Evolutionary conservation across 352 stramenopile species (phyloP).

Genomic region (Phytophthora uliginosa): DNA sequence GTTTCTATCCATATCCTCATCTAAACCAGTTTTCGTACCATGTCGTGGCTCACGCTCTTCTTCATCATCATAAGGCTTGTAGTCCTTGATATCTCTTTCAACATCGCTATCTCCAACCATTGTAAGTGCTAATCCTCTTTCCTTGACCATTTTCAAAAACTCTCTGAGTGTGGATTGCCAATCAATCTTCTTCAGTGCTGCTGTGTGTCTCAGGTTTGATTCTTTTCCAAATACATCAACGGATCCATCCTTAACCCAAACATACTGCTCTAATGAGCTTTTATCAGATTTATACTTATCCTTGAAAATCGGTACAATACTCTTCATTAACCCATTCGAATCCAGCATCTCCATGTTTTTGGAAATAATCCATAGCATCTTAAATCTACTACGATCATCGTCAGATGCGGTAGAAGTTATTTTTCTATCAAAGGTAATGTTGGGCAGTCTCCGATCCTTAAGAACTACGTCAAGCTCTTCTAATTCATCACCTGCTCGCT

Average conservation of each 20-base stretch:
- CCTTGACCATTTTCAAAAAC: slow-evolving; percentile 13
- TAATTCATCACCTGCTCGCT: slow-evolving; percentile 5
- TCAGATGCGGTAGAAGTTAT: slow-evolving; percentile 10
- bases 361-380: slow-evolving; percentile 15
- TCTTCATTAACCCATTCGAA: slow-evolving; percentile 18
- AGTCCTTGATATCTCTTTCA: no score
- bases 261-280: not conserved
- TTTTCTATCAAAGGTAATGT: not conserved
- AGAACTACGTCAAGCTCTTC: slow-evolving; percentile 4
- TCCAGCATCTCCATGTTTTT: slow-evolving; percentile 9
- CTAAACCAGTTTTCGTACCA: slow-evolving; percentile 18
- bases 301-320: slow-evolving; percentile 11
- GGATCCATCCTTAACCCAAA: slow-evolving; percentile 2
- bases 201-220: slow-evolving; percentile 5
- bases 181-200: slow-evolving; percentile 13
- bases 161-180: slow-evolving; percentile 18
- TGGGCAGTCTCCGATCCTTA: slow-evolving; percentile 7
- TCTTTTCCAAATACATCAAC: slow-evolving; percentile 15
- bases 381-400: slow-evolving; percentile 3
- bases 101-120: no score
- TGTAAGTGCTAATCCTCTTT: slow-evolving; percentile 3
- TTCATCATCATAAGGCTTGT: slow-evolving; percentile 14
- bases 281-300: slow-evolving; percentile 17
- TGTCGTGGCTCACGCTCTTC: slow-evolving; percentile 16
- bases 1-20: slow-evolving; percentile 22